Evolutionary conservation across 129 eudicot species (phyloP).

Genomic region (Saposhnikovia divaricata): DNA sequence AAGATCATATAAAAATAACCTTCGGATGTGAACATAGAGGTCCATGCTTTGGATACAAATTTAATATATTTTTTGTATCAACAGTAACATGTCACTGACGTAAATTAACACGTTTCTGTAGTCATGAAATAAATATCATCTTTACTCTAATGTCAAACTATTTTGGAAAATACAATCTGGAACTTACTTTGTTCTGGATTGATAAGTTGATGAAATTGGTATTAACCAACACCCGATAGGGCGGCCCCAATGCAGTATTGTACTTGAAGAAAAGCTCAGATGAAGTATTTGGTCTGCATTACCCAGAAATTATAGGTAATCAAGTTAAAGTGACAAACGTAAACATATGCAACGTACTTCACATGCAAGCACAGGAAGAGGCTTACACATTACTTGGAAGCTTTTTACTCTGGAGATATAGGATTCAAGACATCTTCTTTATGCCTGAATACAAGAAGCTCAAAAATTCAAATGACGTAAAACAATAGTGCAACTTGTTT

Average conservation of each 20-base stretch:
- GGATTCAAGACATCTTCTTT: constrained; percentile 87
- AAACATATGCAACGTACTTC: not conserved
- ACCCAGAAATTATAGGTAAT: not conserved
- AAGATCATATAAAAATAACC: too few relatives aligned
- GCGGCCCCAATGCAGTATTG: constrained; percentile 89
- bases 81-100: not conserved
- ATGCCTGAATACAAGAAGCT: constrained; percentile 32
- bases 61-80: too few relatives aligned
- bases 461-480: not conserved
- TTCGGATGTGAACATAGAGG: too few relatives aligned
- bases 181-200: constrained; percentile 85
- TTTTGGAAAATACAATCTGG: not conserved
- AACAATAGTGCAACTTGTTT: not conserved
- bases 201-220: constrained; percentile 97
- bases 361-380: not conserved
- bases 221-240: constrained; percentile 88
- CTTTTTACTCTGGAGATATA: constrained; percentile 50
- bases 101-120: not conserved
- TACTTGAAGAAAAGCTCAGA: constrained; percentile 82
- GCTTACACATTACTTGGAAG: constrained; percentile 96
- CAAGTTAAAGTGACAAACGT: not conserved
- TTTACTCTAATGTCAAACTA: not conserved
- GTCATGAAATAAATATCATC: not conserved
- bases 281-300: constrained; percentile 77
- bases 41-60: too few relatives aligned